Evolutionary conservation across 2,329 filamentous ascomycete species (phyloP).

Genomic region (Aureobasidium sp.): DNA sequence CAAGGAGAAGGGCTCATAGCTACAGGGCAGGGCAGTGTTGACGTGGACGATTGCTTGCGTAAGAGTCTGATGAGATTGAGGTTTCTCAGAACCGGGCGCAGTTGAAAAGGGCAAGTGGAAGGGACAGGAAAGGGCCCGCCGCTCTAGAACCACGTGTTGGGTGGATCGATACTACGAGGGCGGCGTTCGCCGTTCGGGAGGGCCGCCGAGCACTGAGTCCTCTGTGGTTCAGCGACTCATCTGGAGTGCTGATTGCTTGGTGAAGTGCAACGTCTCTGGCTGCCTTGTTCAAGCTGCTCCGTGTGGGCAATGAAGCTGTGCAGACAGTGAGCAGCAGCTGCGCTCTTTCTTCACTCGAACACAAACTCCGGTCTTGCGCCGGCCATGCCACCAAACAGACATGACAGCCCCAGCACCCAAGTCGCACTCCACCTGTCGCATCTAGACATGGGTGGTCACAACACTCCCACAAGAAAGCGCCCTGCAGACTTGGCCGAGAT

Average conservation of each 20-base stretch:
- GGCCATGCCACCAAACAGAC: neutral
- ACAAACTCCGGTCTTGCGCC: neutral
- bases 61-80: neutral
- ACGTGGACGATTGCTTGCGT: too few species aligned
- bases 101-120: neutral
- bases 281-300: neutral
- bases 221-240: neutral
- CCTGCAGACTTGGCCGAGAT: neutral
- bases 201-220: neutral
- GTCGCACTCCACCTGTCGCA: neutral
- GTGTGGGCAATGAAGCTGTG: neutral
- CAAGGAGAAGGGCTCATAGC: too few species aligned
- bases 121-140: neutral
- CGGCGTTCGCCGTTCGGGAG: neutral
- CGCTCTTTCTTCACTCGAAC: neutral
- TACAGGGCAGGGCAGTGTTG: neutral
- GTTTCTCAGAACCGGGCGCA: too few species aligned
- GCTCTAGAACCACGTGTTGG: neutral
- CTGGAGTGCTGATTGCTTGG: neutral
- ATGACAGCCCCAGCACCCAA: conserved; percentile 6
- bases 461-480: neutral
- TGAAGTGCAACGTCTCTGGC: conserved; percentile 6
- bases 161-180: neutral
- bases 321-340: neutral
- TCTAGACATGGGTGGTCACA: neutral